These are phyloP conservation scores for Zymoseptoria pseudotritici DNA, from an alignment of 2,329 filamentous ascomycete species.

Conservation along the genomic window DNA sequence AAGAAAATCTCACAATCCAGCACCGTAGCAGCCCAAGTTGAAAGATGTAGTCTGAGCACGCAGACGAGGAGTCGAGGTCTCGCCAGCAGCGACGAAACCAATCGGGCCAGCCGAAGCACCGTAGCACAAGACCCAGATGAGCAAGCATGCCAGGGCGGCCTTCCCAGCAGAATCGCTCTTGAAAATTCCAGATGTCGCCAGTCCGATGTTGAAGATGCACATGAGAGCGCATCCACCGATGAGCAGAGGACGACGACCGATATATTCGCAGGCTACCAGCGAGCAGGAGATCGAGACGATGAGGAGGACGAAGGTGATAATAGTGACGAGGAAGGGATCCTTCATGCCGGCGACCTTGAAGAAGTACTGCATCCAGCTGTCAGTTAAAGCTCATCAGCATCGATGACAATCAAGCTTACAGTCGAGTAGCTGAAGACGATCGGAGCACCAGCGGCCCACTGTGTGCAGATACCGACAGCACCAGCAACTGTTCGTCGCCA, in stretches of 20 bases:
- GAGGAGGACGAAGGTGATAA: slow-evolving; percentile 33
- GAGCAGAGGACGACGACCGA: slow-evolving; percentile 12
- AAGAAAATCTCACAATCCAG: slow-evolving; percentile 7
- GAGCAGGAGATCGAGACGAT: slow-evolving; percentile 26
- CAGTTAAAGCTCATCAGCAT: not conserved
- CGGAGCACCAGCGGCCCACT: slow-evolving; percentile 14
- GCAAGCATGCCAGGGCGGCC: slow-evolving; percentile 11
- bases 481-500: slow-evolving; percentile 15
- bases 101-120: slow-evolving; percentile 14
- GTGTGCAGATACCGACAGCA: slow-evolving; percentile 13
- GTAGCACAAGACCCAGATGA: slow-evolving; percentile 15
- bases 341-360: slow-evolving; percentile 13
- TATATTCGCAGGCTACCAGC: slow-evolving; percentile 10
- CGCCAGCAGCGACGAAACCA: slow-evolving; percentile 10
- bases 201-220: slow-evolving; percentile 12
- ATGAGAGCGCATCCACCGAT: slow-evolving; percentile 11
- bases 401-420: not conserved
- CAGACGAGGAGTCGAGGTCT: slow-evolving; percentile 11
- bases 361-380: slow-evolving; percentile 8
- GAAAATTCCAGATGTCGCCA: slow-evolving; percentile 10
- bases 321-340: slow-evolving; percentile 13
- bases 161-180: slow-evolving; percentile 4
- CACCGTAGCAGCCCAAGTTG: slow-evolving; percentile 4
- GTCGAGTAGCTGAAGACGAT: slow-evolving; percentile 16
- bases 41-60: slow-evolving; percentile 8